phyloP scores from a whole-genome alignment of 1,284 basidiomycete genomes.

The Agroathelia rolfsii region DNA sequence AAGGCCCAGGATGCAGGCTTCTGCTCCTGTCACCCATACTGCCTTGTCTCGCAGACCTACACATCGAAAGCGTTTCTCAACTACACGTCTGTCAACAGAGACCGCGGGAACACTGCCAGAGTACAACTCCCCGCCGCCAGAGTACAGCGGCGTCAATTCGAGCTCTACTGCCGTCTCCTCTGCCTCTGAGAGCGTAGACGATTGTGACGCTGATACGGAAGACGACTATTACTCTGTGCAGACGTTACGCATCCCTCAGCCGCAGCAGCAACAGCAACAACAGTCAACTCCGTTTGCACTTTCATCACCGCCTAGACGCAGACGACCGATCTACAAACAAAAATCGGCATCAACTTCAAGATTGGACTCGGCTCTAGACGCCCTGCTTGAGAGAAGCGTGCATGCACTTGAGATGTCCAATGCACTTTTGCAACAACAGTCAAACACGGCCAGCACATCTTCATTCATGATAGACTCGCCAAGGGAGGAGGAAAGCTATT shows the following conservation, averaged over 20 bases:
- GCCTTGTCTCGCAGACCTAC: no score
- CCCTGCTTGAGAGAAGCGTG: slow-evolving; percentile 68
- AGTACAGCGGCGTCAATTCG: slow-evolving; percentile 11
- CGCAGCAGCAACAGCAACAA: slow-evolving; percentile 7
- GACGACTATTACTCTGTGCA: slow-evolving; percentile 23
- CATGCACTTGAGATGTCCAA: slow-evolving; percentile 79
- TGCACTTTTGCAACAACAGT: slow-evolving; percentile 57
- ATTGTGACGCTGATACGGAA: slow-evolving; percentile 62
- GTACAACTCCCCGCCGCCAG: slow-evolving; percentile 38
- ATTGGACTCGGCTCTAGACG: slow-evolving; percentile 48
- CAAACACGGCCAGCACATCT: no score
- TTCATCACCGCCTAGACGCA: slow-evolving; percentile 11
- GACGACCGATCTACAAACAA: slow-evolving; percentile 9
- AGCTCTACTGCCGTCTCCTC: slow-evolving; percentile 34
- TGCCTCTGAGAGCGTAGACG: slow-evolving; percentile 49
- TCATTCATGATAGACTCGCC: no score
- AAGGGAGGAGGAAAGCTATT: no score
- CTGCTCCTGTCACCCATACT: no score
- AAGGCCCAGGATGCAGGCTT: no score
- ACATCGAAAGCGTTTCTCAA: slow-evolving; percentile 48
- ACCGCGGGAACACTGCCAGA: slow-evolving; percentile 57
- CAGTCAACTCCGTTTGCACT: slow-evolving; percentile 10
- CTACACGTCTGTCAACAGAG: slow-evolving; percentile 55
- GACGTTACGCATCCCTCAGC: slow-evolving; percentile 7
- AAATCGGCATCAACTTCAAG: slow-evolving; percentile 10